Evolutionary conservation across 108 stramenopile species (phyloP).

Genomic region (Skeletonema grethae): DNA sequence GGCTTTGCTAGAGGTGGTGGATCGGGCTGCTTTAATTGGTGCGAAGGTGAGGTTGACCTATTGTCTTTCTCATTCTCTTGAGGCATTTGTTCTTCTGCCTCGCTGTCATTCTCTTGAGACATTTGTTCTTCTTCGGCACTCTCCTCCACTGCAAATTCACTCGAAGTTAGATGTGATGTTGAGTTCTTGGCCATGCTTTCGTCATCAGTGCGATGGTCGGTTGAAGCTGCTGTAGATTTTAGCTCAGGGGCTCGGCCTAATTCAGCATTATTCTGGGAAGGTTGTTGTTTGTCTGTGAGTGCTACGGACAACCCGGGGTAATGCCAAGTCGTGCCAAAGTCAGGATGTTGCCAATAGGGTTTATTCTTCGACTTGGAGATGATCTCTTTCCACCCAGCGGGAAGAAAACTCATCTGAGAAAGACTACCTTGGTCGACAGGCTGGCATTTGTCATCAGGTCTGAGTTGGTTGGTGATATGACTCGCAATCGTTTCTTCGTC

Average conservation of each 20-base stretch:
- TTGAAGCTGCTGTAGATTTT: neutral
- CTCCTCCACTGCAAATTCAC: neutral
- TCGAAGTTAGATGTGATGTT: neutral
- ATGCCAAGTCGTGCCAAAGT: conserved; percentile 71
- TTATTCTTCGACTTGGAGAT: conserved; percentile 64
- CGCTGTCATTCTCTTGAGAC: neutral
- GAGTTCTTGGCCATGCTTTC: neutral
- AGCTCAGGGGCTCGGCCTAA: neutral
- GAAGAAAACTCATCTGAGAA: conserved; percentile 42
- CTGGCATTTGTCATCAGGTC: neutral
- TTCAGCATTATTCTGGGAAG: neutral
- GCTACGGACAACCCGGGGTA: conserved; percentile 58
- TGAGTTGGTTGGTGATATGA: neutral
- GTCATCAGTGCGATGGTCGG: neutral
- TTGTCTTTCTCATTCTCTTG: neutral
- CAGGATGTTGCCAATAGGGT: conserved; percentile 76
- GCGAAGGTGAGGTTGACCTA: neutral
- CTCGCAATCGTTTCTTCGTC: neutral
- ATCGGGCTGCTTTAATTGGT: neutral
- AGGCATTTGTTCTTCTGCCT: neutral
- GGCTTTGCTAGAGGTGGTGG: neutral
- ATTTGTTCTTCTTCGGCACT: neutral
- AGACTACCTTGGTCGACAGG: neutral
- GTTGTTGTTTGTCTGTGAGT: neutral
- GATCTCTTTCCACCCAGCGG: conserved; percentile 72